Percentiles rank a stretch among this genome's conserved stretches.
These are phyloP conservation scores for Solanum bukasovii DNA, from an alignment of 257 asterid species.

Conservation along the genomic window DNA sequence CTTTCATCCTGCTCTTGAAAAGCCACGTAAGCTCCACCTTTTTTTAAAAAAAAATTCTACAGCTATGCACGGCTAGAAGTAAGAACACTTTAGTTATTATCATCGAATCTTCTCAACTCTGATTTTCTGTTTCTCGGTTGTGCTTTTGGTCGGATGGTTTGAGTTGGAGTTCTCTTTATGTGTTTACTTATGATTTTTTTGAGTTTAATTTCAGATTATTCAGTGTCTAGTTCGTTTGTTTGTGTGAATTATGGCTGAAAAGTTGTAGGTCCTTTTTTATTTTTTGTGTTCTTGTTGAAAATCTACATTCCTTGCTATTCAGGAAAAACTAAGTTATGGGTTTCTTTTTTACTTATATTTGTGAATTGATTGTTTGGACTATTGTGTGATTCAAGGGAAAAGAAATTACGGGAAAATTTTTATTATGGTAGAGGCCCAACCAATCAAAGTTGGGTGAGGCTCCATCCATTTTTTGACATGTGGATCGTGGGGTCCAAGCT, in stretches of 20 bases:
- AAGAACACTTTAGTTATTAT: background rate
- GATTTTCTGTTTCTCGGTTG: background rate
- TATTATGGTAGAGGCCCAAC: too few relatives aligned
- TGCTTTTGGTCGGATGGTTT: background rate
- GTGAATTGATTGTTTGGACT: too few relatives aligned
- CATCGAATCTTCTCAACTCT: background rate
- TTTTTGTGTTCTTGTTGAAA: background rate
- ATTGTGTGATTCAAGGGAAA: too few relatives aligned
- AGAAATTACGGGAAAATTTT: too few relatives aligned
- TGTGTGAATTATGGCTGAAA: background rate
- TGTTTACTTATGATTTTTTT: background rate
- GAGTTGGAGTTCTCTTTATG: background rate
- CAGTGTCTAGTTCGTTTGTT: background rate
- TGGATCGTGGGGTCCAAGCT: too few relatives aligned
- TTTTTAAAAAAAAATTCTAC: background rate
- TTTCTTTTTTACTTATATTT: too few relatives aligned
- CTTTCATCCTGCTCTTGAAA: too few relatives aligned
- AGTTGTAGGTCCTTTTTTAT: background rate
- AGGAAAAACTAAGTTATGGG: too few relatives aligned
- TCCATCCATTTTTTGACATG: too few relatives aligned
- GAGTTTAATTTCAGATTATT: background rate
- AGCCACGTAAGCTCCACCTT: too few relatives aligned
- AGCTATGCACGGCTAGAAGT: background rate
- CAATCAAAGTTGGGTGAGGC: too few relatives aligned
- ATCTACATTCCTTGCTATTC: background rate